Percentiles rank a stretch among this genome's conserved stretches.
Conservation (phyloP, 495 filamentous ascomycete genomes). For the Penicillium dipodomyicola region DNA sequence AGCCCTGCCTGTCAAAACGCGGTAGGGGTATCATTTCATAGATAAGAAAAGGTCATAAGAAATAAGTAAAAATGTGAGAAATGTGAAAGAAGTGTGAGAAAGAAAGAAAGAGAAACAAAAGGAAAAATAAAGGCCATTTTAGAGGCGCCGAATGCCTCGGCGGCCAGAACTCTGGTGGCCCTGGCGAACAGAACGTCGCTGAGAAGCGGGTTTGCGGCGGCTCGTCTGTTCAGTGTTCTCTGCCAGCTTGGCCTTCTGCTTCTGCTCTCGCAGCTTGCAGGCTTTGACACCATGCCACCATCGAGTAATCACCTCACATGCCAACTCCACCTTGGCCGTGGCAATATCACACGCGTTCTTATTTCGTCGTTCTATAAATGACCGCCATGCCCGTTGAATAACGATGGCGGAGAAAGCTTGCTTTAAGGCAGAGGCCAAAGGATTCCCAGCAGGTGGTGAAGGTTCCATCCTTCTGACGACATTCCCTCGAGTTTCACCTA, state of each 20-base stretch:
- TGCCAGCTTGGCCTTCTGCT: not conserved
- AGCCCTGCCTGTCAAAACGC: too few species aligned
- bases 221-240: not conserved
- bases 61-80: not conserved
- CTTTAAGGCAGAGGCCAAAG: not conserved
- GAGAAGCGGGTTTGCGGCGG: not conserved
- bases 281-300: constrained; percentile 7
- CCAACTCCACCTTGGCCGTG: not conserved
- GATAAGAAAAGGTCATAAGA: not conserved
- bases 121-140: not conserved
- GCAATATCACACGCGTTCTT: not conserved
- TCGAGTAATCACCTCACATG: constrained; percentile 3
- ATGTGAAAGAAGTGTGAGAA: not conserved
- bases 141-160: constrained; percentile 2
- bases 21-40: not conserved
- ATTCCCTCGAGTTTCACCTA: constrained; percentile 13
- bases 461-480: not conserved
- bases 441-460: not conserved
- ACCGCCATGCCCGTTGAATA: constrained; percentile 6
- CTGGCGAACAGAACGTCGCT: not conserved
- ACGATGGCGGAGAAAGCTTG: not conserved
- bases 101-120: not conserved
- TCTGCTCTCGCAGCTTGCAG: not conserved
- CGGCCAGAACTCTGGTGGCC: not conserved
- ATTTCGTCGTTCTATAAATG: not conserved